Evolutionary conservation across 2,329 filamentous ascomycete species (phyloP), one percentile per base, ranked within the genome.

Genomic region (Talaromyces pinophilus): DNA sequence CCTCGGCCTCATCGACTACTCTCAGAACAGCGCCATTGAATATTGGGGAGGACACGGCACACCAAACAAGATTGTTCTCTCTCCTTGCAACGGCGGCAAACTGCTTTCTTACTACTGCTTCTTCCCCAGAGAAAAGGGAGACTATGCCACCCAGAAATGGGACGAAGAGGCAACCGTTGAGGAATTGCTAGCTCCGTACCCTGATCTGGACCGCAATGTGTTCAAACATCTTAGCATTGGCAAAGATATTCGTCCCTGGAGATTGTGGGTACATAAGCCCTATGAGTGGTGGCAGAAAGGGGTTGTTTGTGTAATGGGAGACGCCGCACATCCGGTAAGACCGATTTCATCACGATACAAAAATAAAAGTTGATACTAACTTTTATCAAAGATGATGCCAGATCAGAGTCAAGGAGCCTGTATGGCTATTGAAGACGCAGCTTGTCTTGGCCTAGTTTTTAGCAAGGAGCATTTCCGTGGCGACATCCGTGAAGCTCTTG

Each of bases 51-150:
- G 89, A 62, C 65, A 67, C 10, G 85, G 88, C 64, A 87, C 86
- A 71, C 86, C 81, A 82, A 86, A 90, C 76, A 91, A 91, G 81
- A 90, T 91, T 66, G 88, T 91, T 5, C 79, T 91, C 1, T 90
- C 87, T 0, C 87, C 88, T 5, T 91, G 89, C 78, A 88, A 90
- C 72, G 85, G 84, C 25, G 88, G 88, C 63, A 85, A 85, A 67
- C 78, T 90, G 2, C 80, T 90, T 2, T 89, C 87, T 0, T 91
- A 89, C 78, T 91, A 91, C 77, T 90, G 88, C 77, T 90, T 90
- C 81, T 90, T 89, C 76, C 85, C 87, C 0, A 82, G 85, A 1
- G 81, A 83, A 5, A 81, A 83, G 67, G 86, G 86, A 6, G 87
- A 90, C 72, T 90, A 87, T 72, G 81, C 82, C 2, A 84, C 78